phyloP scores from a whole-genome alignment of 495 filamentous ascomycete genomes.

The Aspergillus mulundensis region DNA sequence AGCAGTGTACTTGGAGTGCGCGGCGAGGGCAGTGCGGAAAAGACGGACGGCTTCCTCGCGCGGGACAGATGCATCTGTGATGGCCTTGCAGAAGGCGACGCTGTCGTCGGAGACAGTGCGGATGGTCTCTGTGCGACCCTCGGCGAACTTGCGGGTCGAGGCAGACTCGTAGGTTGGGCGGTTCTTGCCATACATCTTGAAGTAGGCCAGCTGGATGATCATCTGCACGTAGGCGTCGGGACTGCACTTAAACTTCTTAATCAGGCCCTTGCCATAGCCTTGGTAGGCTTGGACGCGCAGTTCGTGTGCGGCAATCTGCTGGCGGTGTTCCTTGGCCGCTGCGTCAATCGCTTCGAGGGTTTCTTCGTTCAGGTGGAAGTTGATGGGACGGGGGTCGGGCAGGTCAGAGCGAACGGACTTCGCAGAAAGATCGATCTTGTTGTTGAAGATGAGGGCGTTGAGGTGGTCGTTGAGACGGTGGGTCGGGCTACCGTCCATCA shows the following conservation, averaged over 20 bases:
- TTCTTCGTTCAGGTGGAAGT: conserved; percentile 70
- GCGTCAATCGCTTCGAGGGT: conserved; percentile 70
- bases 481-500: conserved; percentile 99
- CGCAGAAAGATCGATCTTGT: conserved; percentile 82
- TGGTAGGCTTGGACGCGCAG: conserved; percentile 92
- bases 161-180: conserved; percentile 98
- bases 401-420: conserved; percentile 74
- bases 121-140: conserved; percentile 94
- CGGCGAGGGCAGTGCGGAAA: conserved; percentile 75
- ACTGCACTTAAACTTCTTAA: conserved; percentile 99
- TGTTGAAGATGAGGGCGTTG: conserved; percentile 82
- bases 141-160: conserved; percentile 88
- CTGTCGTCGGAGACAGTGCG: conserved; percentile 87
- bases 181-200: conserved; percentile 98
- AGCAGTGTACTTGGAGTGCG: conserved; percentile 84
- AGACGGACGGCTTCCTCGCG: conserved; percentile 62
- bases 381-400: conserved; percentile 71
- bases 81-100: conserved; percentile 85
- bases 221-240: conserved; percentile 98
- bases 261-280: conserved; percentile 95
- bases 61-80: conserved; percentile 60
- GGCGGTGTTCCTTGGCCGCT: conserved; percentile 70
- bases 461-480: conserved; percentile 93
- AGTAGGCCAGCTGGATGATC: conserved; percentile 97
- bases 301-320: conserved; percentile 81